Base-by-base conservation (phyloP, 768 basidiomycete genomes). In the Lentinula lateritia region DNA sequence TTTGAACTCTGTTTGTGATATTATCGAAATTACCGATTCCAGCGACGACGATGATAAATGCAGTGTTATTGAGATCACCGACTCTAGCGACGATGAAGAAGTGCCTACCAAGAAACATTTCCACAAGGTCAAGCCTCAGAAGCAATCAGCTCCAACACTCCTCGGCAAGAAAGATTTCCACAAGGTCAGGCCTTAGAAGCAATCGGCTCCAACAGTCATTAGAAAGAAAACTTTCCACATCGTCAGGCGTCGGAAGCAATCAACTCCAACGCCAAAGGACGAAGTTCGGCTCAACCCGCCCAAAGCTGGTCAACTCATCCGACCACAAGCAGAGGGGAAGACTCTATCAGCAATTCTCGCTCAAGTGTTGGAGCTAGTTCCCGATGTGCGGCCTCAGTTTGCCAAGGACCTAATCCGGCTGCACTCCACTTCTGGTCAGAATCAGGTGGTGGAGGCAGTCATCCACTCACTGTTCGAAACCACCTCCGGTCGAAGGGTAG, bases 381-480 rank as follows among this genome's bases (percentile, higher is more conserved):
- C 86, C 0, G 65, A 57, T 50, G 60, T 61, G 6, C 36, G 55
- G 9, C 62, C 54, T 2, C 73, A 77, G 3, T 79, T 90, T 64
- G 80, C 80, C 13, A 68, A 76, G 23, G 63, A 69, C 1, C 82
- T 90, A 36, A 67, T 90, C 34, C 71, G 76, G 41, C 68, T 76
- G 48, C 74, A 80, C 62, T 68, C 80, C 34, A 72, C 34, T 42
- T n/a, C 75, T 4, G 65, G 71, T 3, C 71, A 75, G 46, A 73
- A 74, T 0, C 64, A 74, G 13, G 78, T 83, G 43, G 76, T 84
- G 41, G 81, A 88, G 66, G 71, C 72, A 6, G 81, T 88, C 0
- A 64, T 93, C 7, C 83, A 89, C 53, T 65, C 72, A 7, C 77
- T 92, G 0, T 83, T 92, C 54, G 90, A 92, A 62, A 75, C 84